These are phyloP conservation scores for Boletus fagicola DNA, from an alignment of 768 basidiomycete species.

Conservation along the genomic window DNA sequence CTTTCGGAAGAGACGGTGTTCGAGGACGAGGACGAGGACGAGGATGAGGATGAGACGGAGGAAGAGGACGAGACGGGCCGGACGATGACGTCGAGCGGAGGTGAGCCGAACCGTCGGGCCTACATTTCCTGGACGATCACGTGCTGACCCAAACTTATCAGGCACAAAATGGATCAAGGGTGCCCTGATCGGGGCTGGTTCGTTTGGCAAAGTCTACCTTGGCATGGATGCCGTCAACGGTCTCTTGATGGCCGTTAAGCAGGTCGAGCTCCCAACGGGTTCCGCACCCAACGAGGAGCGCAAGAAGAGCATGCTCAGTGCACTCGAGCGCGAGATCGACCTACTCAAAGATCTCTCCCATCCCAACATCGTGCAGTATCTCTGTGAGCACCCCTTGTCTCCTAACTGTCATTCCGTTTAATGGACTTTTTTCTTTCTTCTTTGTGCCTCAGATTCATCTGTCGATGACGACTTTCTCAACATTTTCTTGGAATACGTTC, in stretches of 20 bases:
- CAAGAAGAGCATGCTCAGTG: conserved; percentile 90
- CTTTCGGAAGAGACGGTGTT: conserved; percentile 46
- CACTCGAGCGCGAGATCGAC: conserved; percentile 92
- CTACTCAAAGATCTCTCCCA: conserved; percentile 90
- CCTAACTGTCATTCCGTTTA: background rate
- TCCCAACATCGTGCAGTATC: conserved; percentile 96
- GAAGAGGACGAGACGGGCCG: conserved; percentile 53
- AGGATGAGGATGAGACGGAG: conserved; percentile 46
- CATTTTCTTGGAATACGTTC: conserved; percentile 96
- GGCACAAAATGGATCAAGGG: conserved; percentile 97
- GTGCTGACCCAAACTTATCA: conserved; percentile 27
- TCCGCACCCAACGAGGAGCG: conserved; percentile 86
- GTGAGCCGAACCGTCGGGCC: conserved; percentile 34
- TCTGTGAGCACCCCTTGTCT: conserved; percentile 59
- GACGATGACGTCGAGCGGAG: conserved; percentile 54
- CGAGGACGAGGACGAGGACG: conserved; percentile 47
- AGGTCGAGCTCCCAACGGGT: conserved; percentile 88
- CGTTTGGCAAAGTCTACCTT: conserved; percentile 93
- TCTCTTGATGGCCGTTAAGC: conserved; percentile 95
- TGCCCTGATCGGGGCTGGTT: conserved; percentile 91
- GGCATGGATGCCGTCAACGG: conserved; percentile 93
- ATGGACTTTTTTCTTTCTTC: too few relatives aligned
- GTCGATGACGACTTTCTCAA: conserved; percentile 88
- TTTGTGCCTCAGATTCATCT: conserved; percentile 76
- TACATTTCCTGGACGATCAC: background rate